Conservation (phyloP, 1,139 yeast genomes). For the Keqinozyma sinolaborantium region DNA sequence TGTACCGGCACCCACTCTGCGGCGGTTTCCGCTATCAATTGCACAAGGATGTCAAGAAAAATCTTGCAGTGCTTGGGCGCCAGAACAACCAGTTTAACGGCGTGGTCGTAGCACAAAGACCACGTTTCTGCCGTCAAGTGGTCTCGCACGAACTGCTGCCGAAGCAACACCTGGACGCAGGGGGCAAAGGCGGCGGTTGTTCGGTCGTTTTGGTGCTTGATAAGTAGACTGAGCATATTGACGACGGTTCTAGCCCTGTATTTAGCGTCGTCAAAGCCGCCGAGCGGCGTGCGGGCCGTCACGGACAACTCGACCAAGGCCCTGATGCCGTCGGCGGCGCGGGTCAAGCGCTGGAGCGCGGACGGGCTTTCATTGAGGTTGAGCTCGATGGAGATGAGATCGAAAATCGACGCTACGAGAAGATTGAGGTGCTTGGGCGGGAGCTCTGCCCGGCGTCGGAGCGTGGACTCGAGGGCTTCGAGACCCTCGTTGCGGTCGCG, state of each 20-base stretch:
- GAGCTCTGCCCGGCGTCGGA: slow-evolving; percentile 2
- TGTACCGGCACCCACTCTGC: background rate
- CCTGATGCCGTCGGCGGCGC: background rate
- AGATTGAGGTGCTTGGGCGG: background rate
- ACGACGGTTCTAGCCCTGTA: background rate
- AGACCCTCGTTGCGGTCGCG: slow-evolving; percentile 12
- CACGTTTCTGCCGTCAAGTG: slow-evolving; percentile 10
- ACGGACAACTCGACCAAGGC: background rate
- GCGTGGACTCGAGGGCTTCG: slow-evolving; percentile 4
- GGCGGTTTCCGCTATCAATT: background rate
- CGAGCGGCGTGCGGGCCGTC: background rate
- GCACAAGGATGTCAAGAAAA: background rate
- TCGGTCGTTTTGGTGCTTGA: background rate
- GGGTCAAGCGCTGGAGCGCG: background rate
- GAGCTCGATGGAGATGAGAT: background rate
- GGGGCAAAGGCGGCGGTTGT: background rate
- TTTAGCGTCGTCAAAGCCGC: background rate
- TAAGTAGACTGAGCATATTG: background rate
- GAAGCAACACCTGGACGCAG: slow-evolving; percentile 3
- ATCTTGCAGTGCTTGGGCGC: background rate
- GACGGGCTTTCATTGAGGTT: background rate
- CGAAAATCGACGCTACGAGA: background rate
- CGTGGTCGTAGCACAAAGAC: slow-evolving; percentile 4
- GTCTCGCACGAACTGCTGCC: slow-evolving; percentile 12
- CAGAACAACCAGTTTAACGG: background rate